Conservation (phyloP, 2,329 filamentous ascomycete genomes). For the Orbilia ellipsospora region DNA sequence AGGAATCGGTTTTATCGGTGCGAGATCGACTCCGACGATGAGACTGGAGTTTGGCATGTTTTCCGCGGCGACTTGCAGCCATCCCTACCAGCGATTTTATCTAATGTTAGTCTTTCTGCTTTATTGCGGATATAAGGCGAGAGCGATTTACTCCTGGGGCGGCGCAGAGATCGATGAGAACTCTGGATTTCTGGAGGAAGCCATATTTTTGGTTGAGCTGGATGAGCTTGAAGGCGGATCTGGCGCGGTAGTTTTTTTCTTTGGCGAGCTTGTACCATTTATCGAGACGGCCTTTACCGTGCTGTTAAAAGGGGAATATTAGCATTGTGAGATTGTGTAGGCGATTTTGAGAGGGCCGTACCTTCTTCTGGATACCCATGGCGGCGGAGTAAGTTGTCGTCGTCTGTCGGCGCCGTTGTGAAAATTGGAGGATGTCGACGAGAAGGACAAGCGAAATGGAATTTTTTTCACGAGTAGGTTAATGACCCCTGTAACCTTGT, state of each 20-base stretch:
- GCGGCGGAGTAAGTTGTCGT: constrained; percentile 48
- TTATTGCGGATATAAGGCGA: no score
- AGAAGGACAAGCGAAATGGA: constrained; percentile 28
- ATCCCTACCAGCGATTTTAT: constrained; percentile 70
- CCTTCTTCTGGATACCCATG: constrained; percentile 98
- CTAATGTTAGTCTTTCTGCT: not conserved
- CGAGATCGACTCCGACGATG: constrained; percentile 92
- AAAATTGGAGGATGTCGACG: constrained; percentile 11
- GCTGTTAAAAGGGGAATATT: constrained; percentile 64
- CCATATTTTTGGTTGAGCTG: constrained; percentile 99
- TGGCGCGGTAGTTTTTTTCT: constrained; percentile 94
- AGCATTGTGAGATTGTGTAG: constrained; percentile 9
- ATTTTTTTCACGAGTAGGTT: constrained; percentile 15
- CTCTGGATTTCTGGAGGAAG: constrained; percentile 96
- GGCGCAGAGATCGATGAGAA: constrained; percentile 95
- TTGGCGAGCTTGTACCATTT: constrained; percentile 99
- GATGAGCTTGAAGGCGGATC: constrained; percentile 97
- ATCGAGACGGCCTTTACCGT: constrained; percentile 97
- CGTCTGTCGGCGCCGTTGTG: constrained; percentile 9
- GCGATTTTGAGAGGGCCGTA: constrained; percentile 58
- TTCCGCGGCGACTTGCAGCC: constrained; percentile 96
- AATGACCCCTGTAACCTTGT: no score
- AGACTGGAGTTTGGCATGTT: constrained; percentile 90
- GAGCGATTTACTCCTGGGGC: constrained; percentile 77
- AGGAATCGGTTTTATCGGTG: constrained; percentile 95